phyloP scores from a whole-genome alignment of 2,329 filamentous ascomycete species.

The Metarhizium brunneum region DNA sequence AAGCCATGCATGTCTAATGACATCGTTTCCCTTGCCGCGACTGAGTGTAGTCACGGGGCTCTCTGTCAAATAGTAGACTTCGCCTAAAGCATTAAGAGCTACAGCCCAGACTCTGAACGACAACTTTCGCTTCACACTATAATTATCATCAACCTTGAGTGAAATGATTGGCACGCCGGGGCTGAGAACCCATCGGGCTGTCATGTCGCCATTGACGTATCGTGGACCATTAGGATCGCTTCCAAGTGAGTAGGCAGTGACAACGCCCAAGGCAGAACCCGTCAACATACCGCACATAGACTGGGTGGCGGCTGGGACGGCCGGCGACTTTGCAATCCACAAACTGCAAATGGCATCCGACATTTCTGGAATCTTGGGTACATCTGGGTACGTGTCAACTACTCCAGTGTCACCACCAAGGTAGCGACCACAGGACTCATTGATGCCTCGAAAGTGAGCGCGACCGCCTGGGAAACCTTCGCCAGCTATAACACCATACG shows the following conservation, averaged over 20 bases:
- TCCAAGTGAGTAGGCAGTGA: slow-evolving; percentile 74
- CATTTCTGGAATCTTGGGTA: slow-evolving; percentile 64
- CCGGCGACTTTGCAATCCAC: slow-evolving; percentile 80
- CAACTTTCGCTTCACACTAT: slow-evolving; percentile 59
- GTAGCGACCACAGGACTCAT: slow-evolving; percentile 70
- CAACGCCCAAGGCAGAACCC: slow-evolving; percentile 73
- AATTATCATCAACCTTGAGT: slow-evolving; percentile 75
- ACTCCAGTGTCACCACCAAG: slow-evolving; percentile 52
- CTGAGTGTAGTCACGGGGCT: slow-evolving; percentile 49
- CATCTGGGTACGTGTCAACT: slow-evolving; percentile 57
- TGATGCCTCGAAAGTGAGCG: slow-evolving; percentile 64
- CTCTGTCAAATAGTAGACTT: slow-evolving; percentile 76
- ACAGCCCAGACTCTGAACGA: slow-evolving; percentile 78
- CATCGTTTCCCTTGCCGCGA: slow-evolving; percentile 41
- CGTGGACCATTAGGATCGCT: slow-evolving; percentile 47
- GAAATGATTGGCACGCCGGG: slow-evolving; percentile 87
- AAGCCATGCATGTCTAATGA: slow-evolving; percentile 65
- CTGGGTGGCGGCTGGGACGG: slow-evolving; percentile 62
- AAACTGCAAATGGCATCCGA: slow-evolving; percentile 67
- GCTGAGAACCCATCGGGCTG: slow-evolving; percentile 80
- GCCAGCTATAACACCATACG: slow-evolving; percentile 73
- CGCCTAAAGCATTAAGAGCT: slow-evolving; percentile 85
- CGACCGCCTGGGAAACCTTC: slow-evolving; percentile 81
- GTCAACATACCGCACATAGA: slow-evolving; percentile 74
- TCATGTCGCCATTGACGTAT: slow-evolving; percentile 66